Percentiles rank a stretch among this genome's conserved stretches.
phyloP scores from a whole-genome alignment of 768 basidiomycete genomes.

The Termitomyces sp. region DNA sequence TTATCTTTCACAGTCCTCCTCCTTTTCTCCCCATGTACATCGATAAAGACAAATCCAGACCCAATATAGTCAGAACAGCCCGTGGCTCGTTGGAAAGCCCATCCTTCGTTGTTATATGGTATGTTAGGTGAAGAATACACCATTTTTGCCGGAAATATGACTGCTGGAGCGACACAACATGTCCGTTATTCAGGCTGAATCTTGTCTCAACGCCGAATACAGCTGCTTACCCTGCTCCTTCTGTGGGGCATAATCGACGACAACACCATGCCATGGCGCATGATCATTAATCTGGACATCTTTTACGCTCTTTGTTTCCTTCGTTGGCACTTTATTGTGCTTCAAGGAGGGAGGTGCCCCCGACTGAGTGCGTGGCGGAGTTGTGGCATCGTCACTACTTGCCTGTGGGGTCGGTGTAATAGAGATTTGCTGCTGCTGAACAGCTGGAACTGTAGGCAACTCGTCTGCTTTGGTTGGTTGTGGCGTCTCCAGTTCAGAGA shows the following conservation, averaged over 20 bases:
- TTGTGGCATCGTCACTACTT: background rate
- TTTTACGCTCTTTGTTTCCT: background rate
- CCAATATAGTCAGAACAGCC: conserved; percentile 90
- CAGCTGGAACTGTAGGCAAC: background rate
- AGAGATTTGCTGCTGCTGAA: background rate
- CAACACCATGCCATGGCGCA: conserved; percentile 11
- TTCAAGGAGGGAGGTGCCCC: conserved; percentile 5
- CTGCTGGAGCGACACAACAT: conserved; percentile 3
- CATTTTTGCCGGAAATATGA: conserved; percentile 13
- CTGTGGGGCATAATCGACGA: conserved; percentile 7
- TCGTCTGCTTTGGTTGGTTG: conserved; percentile 1
- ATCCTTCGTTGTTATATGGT: conserved; percentile 24
- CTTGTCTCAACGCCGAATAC: background rate
- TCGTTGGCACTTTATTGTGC: background rate
- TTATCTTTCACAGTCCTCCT: conserved; percentile 91
- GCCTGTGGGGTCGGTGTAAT: background rate
- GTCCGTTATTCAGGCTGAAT: background rate
- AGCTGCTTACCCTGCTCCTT: conserved; percentile 10
- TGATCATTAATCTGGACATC: background rate
- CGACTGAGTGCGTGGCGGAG: conserved; percentile 5
- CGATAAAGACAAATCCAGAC: conserved; percentile 81
- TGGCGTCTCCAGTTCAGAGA: background rate
- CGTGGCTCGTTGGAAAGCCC: conserved; percentile 89
- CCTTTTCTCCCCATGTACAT: conserved; percentile 75
- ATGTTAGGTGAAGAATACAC: conserved; percentile 6